A percentile compares a stretch with the other conserved stretches of the same genome.
These are phyloP conservation scores for Hymenoscyphus repandus DNA, from an alignment of 2,329 filamentous ascomycete species.

Conservation along the genomic window DNA sequence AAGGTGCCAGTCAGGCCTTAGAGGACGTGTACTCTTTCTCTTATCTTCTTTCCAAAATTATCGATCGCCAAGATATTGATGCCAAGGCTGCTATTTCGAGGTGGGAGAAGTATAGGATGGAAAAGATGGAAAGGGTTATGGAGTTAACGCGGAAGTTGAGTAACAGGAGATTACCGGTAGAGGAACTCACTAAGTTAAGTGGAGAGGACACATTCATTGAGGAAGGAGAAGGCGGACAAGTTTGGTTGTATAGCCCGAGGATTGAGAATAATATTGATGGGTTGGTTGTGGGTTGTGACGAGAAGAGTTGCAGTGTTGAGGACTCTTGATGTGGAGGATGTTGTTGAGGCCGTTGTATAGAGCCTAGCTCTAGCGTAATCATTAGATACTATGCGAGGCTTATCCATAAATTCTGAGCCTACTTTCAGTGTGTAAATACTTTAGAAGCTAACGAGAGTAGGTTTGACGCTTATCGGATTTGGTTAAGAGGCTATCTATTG, in stretches of 20 bases:
- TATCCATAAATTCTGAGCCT: too few species aligned
- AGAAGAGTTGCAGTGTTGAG: too few species aligned
- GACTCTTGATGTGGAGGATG: too few species aligned
- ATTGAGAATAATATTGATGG: slow-evolving; percentile 5
- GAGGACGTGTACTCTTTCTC: slow-evolving; percentile 41
- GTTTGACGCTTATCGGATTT: too few species aligned
- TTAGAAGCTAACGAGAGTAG: too few species aligned
- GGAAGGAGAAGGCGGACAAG: background rate
- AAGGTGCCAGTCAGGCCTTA: slow-evolving; percentile 43
- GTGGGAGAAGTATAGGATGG: slow-evolving; percentile 46
- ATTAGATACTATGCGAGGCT: too few species aligned
- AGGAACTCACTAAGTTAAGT: slow-evolving; percentile 23
- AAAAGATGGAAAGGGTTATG: slow-evolving; percentile 42
- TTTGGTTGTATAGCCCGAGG: slow-evolving; percentile 34
- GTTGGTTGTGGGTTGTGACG: too few species aligned
- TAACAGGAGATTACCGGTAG: slow-evolving; percentile 39
- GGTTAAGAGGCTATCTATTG: too few species aligned
- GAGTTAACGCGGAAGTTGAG: slow-evolving; percentile 45
- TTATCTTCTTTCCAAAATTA: slow-evolving; percentile 33
- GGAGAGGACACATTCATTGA: slow-evolving; percentile 29
- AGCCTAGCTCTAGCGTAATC: too few species aligned
- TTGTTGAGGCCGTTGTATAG: too few species aligned
- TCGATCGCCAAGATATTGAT: slow-evolving; percentile 31
- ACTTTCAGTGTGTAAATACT: too few species aligned
- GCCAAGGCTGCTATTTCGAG: slow-evolving; percentile 23